phyloP scores from a whole-genome alignment of 2,329 filamentous ascomycete species.

The Colletotrichum lupini region DNA sequence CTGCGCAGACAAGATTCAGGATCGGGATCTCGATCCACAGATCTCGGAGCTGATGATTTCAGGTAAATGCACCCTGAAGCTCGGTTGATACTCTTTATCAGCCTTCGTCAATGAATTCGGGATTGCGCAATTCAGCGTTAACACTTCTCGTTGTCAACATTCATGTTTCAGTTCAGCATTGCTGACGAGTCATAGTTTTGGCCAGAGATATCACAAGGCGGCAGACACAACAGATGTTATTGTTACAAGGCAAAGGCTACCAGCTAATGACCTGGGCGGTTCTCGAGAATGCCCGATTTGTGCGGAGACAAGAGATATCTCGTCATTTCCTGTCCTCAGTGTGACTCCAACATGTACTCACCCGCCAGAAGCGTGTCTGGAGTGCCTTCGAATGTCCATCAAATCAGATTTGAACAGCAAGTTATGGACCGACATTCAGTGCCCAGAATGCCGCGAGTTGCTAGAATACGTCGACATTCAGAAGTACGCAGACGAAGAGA shows the following conservation, averaged over 20 bases:
- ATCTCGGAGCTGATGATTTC: slow-evolving; percentile 44
- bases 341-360: slow-evolving; percentile 49
- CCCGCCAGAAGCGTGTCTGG: slow-evolving; percentile 45
- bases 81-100: no score
- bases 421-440: slow-evolving; percentile 59
- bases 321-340: slow-evolving; percentile 46
- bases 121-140: no score
- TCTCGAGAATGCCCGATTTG: slow-evolving; percentile 51
- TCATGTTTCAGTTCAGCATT: slow-evolving; percentile 1
- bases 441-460: slow-evolving; percentile 60
- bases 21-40: slow-evolving; percentile 18
- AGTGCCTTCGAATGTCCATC: slow-evolving; percentile 49
- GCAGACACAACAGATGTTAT: slow-evolving; percentile 41
- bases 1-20: slow-evolving; percentile 42
- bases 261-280: slow-evolving; percentile 37
- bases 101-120: not conserved
- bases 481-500: slow-evolving; percentile 53
- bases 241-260: slow-evolving; percentile 45
- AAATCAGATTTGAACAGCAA: slow-evolving; percentile 46
- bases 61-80: slow-evolving; percentile 39
- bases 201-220: slow-evolving; percentile 47
- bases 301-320: slow-evolving; percentile 43
- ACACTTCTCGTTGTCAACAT: not conserved
- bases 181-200: slow-evolving; percentile 41
- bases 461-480: slow-evolving; percentile 58